Base-by-base conservation (phyloP, 2,329 filamentous ascomycete genomes). In the Fusarium clavum region DNA sequence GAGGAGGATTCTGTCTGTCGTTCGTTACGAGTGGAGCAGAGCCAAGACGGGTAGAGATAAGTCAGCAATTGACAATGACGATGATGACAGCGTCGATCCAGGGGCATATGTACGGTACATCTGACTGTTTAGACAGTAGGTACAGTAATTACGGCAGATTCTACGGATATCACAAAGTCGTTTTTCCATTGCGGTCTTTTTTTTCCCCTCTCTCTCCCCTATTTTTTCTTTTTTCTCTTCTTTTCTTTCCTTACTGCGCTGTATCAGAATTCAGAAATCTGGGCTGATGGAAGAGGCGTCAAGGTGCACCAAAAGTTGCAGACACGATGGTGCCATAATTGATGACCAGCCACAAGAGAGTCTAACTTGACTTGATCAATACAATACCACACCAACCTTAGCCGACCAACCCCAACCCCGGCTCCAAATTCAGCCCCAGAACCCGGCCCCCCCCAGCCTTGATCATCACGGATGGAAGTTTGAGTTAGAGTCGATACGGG, bases 21-120 rank as follows among this genome's bases (percentile, higher is more conserved):
- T 69, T 69, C 54, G 54, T 61, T 69, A 10, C 16, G 13, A 44
- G 63, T 66, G 63, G 63, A 55, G 44, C 22, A 47, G 25, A 57
- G 61, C 63, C 62, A 65, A 66, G 62, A 60, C 54, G 66, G 66
- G 64, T 64, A 61, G 65, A 64, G 65, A 64, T 55, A 53, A 52
- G 30, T 61, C 47, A 66, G 66, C 65, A 51, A 69, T 69, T 44
- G 61, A 61, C 65, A 51, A 69, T 69, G 66, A 66, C 66, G 65
- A 66, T 69, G 66, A 69, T 69, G 66, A 69, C 66, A 69, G 64
- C 49, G 65, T 51, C 59, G 45, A 64, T 69, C 64, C 49, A 69
- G 65, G 66, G 66, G 54, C 47, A 24, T 30, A 38, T 38, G 34
- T 38, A 38, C 34, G 34, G 34, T 38, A 38, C 34, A 38, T 38